A percentile compares a stretch with the other conserved stretches of the same genome.
phyloP scores from a whole-genome alignment of 208 protist species.

The Vickermania ingenoplastis region DNA sequence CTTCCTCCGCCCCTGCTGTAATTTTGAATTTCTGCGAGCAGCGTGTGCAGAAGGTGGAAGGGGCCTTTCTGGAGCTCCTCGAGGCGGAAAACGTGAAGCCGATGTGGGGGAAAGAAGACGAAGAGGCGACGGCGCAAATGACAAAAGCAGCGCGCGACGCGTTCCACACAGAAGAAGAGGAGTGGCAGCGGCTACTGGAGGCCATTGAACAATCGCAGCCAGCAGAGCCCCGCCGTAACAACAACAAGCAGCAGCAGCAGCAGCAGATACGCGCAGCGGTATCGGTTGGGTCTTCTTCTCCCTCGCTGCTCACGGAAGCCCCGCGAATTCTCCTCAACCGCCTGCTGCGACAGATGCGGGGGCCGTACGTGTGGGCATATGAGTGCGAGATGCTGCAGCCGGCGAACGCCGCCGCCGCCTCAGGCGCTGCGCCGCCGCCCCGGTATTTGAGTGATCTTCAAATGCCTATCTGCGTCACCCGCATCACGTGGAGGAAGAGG shows the following conservation, averaged over 20 bases:
- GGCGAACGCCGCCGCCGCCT: conserved; percentile 3
- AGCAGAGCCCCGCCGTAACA: neutral
- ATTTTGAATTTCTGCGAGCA: conserved; percentile 88
- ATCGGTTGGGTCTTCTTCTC: neutral
- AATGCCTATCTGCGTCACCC: conserved; percentile 56
- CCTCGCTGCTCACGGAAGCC: neutral
- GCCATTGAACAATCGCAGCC: neutral
- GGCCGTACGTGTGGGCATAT: conserved; percentile 26
- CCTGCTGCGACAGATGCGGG: conserved; percentile 27
- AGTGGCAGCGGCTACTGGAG: neutral
- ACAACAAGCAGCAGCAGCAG: neutral
- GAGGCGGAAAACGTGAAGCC: conserved; percentile 36
- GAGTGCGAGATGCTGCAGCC: conserved; percentile 32
- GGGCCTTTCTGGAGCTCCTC: conserved; percentile 49
- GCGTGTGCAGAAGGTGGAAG: conserved; percentile 76
- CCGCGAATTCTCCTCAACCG: conserved; percentile 10
- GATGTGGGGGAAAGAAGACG: neutral
- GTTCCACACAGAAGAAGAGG: neutral
- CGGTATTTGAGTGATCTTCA: conserved; percentile 39
- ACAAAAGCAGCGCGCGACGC: neutral
- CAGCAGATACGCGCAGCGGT: neutral
- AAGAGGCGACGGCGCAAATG: neutral
- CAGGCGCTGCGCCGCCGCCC: neutral
- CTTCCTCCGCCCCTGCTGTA: conserved; percentile 2
- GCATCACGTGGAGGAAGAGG: conserved; percentile 37